A percentile compares a stretch with the other conserved stretches of the same genome.
phyloP scores from a whole-genome alignment of 1,139 yeast genomes.

The Yamadazyma conglobata region DNA sequence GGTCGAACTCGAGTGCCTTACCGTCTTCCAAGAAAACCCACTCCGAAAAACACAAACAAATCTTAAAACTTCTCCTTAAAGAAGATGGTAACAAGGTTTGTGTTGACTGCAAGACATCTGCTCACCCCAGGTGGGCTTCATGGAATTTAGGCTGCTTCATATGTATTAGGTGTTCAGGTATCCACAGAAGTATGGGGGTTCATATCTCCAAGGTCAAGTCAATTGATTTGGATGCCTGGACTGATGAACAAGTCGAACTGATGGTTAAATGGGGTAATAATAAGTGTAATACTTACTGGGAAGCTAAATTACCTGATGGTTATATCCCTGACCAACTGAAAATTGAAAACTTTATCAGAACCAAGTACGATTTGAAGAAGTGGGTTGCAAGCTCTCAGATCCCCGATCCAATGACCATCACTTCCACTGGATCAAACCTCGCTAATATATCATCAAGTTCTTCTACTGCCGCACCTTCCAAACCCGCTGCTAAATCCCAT shows the following conservation, averaged over 20 bases:
- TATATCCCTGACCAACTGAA: constrained; percentile 83
- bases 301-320: constrained; percentile 63
- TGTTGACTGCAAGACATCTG: constrained; percentile 86
- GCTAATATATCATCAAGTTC: neutral
- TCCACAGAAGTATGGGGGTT: constrained; percentile 93
- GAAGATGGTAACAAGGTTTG: constrained; percentile 76
- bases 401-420: constrained; percentile 56
- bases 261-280: constrained; percentile 87
- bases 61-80: constrained; percentile 66
- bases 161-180: constrained; percentile 90
- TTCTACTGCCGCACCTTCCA: constrained; percentile 1
- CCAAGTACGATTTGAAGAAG: constrained; percentile 85
- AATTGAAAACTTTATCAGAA: constrained; percentile 83
- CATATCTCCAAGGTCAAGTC: constrained; percentile 86
- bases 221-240: constrained; percentile 95
- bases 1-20: constrained; percentile 16
- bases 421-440: constrained; percentile 2
- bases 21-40: constrained; percentile 45
- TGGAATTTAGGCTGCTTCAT: constrained; percentile 93
- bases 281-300: constrained; percentile 80
- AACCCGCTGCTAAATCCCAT: constrained; percentile 20
- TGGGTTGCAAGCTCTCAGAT: constrained; percentile 59
- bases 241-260: constrained; percentile 81
- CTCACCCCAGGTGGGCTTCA: constrained; percentile 97
- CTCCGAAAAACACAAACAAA: constrained; percentile 59